A percentile compares a stretch with the other conserved stretches of the same genome.
phyloP scores from a whole-genome alignment of 163 green algal genomes.

The Scenedesmus sp. region DNA sequence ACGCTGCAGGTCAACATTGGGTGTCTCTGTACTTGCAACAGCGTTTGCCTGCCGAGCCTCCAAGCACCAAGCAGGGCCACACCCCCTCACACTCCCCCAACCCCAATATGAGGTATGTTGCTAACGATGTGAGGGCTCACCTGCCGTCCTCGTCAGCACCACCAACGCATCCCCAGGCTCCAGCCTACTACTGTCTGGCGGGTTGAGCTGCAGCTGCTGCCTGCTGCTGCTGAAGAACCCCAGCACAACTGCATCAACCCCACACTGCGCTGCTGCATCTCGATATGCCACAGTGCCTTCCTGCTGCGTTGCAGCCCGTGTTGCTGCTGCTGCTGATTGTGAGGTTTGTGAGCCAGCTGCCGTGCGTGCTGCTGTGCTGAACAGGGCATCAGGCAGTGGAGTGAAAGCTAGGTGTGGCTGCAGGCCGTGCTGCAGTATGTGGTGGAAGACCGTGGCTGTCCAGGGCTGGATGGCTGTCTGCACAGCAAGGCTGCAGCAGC shows the following conservation, averaged over 20 bases:
- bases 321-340: neutral
- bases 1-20: no score
- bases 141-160: slow-evolving; percentile 1
- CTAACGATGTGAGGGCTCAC: neutral
- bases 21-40: no score
- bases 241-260: neutral
- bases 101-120: neutral
- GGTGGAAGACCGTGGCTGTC: neutral
- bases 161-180: slow-evolving; percentile 27
- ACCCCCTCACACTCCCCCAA: no score
- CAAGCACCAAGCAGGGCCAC: no score
- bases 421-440: slow-evolving; percentile 34
- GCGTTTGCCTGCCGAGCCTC: no score
- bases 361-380: neutral
- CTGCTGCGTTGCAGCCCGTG: neutral
- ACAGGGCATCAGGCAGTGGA: neutral
- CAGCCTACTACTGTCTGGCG: neutral
- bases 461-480: slow-evolving; percentile 26
- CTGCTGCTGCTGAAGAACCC: slow-evolving; percentile 13
- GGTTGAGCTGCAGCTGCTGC: slow-evolving; percentile 31
- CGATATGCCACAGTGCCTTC: neutral
- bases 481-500: slow-evolving; percentile 24
- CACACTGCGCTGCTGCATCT: neutral
- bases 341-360: neutral
- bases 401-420: slow-evolving; percentile 10